phyloP scores from a whole-genome alignment of 768 basidiomycete species.

The Leccinellum rugosiceps region DNA sequence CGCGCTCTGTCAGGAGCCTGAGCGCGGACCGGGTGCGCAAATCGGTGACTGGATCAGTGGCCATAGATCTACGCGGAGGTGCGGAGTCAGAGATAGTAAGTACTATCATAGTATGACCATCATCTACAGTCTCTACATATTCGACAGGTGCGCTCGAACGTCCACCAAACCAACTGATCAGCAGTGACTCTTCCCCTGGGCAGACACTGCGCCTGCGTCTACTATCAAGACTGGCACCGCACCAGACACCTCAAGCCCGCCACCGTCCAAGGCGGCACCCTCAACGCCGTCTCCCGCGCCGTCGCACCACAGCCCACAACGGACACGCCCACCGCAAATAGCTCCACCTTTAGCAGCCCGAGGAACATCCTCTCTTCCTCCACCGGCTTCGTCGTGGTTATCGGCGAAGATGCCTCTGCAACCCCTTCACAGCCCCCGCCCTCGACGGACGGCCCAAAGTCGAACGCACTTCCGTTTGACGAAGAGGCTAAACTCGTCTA shows the following conservation, averaged over 20 bases:
- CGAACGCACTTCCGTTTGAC: conserved; percentile 79
- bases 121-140: conserved; percentile 91
- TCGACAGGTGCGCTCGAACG: conserved; percentile 58
- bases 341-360: conserved; percentile 51
- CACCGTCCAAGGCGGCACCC: conserved; percentile 60
- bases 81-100: too few relatives aligned
- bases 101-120: conserved; percentile 70
- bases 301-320: conserved; percentile 38
- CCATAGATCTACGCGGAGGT: too few relatives aligned
- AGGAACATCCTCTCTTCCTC: conserved; percentile 63
- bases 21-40: not conserved
- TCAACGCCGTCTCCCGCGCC: conserved; percentile 77
- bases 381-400: conserved; percentile 68
- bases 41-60: too few relatives aligned
- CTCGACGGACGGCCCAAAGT: conserved; percentile 21
- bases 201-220: conserved; percentile 90
- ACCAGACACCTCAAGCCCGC: conserved; percentile 72
- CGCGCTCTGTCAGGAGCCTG: conserved; percentile 44
- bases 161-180: not conserved
- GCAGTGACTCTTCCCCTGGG: not conserved
- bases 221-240: conserved; percentile 95
- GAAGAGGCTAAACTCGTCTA: conserved; percentile 98
- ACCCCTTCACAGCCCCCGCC: conserved; percentile 19
- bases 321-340: conserved; percentile 32
- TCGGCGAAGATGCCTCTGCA: conserved; percentile 40